These are phyloP conservation scores for Euphorbia lathyris DNA, from an alignment of 345 rosid species.

Conservation along the genomic window DNA sequence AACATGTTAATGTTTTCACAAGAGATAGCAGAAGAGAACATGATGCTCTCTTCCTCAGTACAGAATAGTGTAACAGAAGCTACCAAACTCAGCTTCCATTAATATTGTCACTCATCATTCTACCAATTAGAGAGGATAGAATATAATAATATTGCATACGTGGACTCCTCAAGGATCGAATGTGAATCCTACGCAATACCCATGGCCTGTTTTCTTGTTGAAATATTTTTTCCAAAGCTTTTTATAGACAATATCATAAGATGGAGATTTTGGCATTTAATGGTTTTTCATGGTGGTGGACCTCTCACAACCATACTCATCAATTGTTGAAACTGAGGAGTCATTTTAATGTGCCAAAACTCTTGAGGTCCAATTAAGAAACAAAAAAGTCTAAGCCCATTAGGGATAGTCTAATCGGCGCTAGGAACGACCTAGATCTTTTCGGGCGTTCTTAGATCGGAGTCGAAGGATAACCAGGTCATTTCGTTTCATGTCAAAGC, in stretches of 20 bases:
- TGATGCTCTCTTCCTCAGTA: conserved; percentile 18
- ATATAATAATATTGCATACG: conserved; percentile 24
- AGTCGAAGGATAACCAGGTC: too few species aligned
- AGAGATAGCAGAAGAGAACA: conserved; percentile 15
- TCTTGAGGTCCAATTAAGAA: too few species aligned
- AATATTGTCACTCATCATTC: not conserved
- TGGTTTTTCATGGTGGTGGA: not conserved
- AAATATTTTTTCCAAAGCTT: not conserved
- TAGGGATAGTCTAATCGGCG: too few species aligned
- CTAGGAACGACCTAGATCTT: too few species aligned
- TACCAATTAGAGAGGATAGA: conserved; percentile 9
- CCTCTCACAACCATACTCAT: not conserved
- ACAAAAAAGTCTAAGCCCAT: too few species aligned
- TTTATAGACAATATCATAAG: conserved; percentile 5
- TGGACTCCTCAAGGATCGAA: conserved; percentile 18
- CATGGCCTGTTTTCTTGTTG: conserved; percentile 19
- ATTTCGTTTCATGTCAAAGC: too few species aligned
- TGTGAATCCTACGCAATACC: conserved; percentile 49
- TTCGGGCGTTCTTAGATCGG: too few species aligned
- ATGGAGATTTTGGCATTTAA: not conserved
- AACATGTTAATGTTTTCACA: not conserved
- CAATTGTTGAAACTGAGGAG: too few species aligned
- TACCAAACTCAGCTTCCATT: conserved; percentile 23
- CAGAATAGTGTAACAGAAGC: not conserved
- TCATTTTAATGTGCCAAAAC: too few species aligned